Percentiles rank a stretch among this genome's conserved stretches.
phyloP scores from a whole-genome alignment of 495 filamentous ascomycete species.

The Rusavskia elegans region DNA sequence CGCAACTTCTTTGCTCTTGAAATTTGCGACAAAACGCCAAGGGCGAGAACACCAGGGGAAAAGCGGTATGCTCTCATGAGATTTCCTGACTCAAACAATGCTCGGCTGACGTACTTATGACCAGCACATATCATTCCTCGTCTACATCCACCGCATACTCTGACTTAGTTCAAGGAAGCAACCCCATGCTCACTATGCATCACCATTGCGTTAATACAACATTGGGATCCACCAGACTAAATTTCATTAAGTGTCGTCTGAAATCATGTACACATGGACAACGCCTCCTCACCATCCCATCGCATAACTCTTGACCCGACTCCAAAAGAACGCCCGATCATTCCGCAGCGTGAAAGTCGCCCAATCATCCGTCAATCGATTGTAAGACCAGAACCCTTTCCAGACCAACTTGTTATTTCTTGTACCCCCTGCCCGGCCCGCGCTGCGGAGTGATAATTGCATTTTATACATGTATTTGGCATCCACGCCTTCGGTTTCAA shows the following conservation, averaged over 20 bases:
- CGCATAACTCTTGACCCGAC: slow-evolving; percentile 62
- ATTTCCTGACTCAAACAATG: no score
- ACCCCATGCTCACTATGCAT: not conserved
- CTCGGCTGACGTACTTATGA: no score
- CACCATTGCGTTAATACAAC: not conserved
- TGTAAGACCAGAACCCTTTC: slow-evolving; percentile 88
- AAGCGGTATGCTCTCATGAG: no score
- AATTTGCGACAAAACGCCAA: no score
- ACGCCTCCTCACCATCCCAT: slow-evolving; percentile 18
- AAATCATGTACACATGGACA: not conserved
- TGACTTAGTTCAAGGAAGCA: no score
- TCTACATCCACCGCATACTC: no score
- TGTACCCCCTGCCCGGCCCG: slow-evolving; percentile 30
- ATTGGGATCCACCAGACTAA: not conserved
- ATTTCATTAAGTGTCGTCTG: not conserved
- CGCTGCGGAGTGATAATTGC: slow-evolving; percentile 48
- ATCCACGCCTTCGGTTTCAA: slow-evolving; percentile 74
- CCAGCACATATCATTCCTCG: no score
- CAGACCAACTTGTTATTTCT: slow-evolving; percentile 74
- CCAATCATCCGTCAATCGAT: slow-evolving; percentile 78
- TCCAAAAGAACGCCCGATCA: slow-evolving; percentile 75
- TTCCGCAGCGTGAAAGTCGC: slow-evolving; percentile 71
- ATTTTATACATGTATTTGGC: slow-evolving; percentile 68
- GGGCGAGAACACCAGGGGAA: no score
- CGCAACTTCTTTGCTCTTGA: no score